phyloP scores from a whole-genome alignment of 2,329 filamentous ascomycete genomes.

The Talaromyces marneffei region DNA sequence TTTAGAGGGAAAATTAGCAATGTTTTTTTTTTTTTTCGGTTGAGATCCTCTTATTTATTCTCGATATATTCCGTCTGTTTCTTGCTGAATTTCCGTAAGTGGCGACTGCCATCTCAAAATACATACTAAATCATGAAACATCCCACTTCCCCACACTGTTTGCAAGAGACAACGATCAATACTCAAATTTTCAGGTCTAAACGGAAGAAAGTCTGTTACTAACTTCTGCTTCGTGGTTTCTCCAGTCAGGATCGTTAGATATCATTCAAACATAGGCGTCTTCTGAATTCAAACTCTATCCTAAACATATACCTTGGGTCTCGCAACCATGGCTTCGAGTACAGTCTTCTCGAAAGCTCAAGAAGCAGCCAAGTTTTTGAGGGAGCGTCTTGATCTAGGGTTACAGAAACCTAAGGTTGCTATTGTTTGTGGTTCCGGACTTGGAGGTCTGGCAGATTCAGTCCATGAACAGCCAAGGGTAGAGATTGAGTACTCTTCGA shows the following conservation, averaged over 20 bases:
- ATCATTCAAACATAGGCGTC: neutral
- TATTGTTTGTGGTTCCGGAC: slow-evolving; percentile 60
- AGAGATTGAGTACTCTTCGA: slow-evolving; percentile 53
- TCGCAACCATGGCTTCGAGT: slow-evolving; percentile 7
- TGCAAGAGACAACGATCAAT: neutral
- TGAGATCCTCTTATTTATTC: neutral
- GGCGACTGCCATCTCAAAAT: neutral
- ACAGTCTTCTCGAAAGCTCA: slow-evolving; percentile 28
- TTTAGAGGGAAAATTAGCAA: neutral
- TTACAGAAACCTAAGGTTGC: slow-evolving; percentile 54
- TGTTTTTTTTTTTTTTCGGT: neutral
- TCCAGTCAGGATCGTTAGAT: too few relatives aligned
- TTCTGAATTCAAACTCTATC: neutral
- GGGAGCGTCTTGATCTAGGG: slow-evolving; percentile 43
- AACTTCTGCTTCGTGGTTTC: neutral
- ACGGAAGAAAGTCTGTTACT: neutral
- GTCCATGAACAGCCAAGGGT: slow-evolving; percentile 47
- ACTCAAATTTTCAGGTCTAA: neutral
- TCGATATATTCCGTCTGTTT: neutral
- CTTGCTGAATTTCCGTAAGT: neutral
- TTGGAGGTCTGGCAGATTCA: slow-evolving; percentile 56
- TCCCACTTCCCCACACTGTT: neutral
- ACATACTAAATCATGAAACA: neutral
- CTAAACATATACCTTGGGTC: slow-evolving; percentile 3
- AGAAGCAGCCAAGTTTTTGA: slow-evolving; percentile 49